Evolutionary conservation across 164 flowering plant genomes (phyloP), one percentile per base, ranked within the genome.

Genomic region (Berberis thunbergii): DNA sequence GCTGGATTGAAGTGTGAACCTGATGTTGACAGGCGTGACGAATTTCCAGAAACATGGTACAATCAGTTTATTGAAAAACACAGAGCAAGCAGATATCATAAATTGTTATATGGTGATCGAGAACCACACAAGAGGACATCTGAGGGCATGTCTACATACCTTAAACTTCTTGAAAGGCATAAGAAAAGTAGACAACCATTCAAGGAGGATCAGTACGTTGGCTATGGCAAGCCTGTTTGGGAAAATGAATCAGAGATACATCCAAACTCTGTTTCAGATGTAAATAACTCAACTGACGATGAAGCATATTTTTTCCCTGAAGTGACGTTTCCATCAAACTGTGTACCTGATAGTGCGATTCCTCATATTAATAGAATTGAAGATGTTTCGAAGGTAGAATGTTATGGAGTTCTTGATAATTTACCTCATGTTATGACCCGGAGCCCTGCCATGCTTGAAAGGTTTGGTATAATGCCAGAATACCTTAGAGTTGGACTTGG

Each of bases 31-130:
- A 75, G 74, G 69, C 74, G 60, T 44, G 93, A 85, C 48, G 94
- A 81, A 45, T 76, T 95, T 54, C 92, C 92, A 1, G 94, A 87
- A 72, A 78, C 91, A 67, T 91, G 99, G 99, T 95, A 91, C 69
- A 79, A 54, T 68, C 92, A 81, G 66, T 89, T 81, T 63, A 73
- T 79, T 69, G 91, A 85, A 65, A 86, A 80, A 67, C 81, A 85
- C 71, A 86, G 73, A 73, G 70, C 75, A 41, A 82, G 70, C 65
- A 86, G 74, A 67, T 80, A 87, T 11, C 78, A 78, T 69, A 80
- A 69, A 55, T 57, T 81, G 49, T 75, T 80, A 57, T 60, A 65
- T 59, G 81, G 82, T 44, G 87, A 85, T 13, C 64, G 70, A 62
- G 96, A 87, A 63, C 66, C 79, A 43, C 86, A 79, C 50, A 88